Evolutionary conservation across 73 alveolate species (phyloP).

Genomic region (Uronychia binucleata): DNA sequence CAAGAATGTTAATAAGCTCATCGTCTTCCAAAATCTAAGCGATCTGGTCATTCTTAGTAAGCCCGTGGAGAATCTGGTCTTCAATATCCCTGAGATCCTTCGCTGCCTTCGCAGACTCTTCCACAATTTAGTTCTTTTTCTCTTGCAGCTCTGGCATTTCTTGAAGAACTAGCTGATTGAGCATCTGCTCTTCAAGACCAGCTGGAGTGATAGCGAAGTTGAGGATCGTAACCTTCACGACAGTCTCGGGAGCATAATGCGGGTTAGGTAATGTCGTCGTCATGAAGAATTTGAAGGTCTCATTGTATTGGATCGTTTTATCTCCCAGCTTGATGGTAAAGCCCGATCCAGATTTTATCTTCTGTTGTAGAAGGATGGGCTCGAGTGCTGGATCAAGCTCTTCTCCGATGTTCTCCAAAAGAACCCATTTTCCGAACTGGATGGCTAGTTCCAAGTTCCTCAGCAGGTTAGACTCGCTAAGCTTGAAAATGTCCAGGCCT

Average conservation of each 20-base stretch:
- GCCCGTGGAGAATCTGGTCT: conserved; percentile 89
- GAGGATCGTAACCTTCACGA: conserved; percentile 98
- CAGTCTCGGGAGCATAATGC: conserved; percentile 98
- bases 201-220: conserved; percentile 99
- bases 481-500: not conserved
- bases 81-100: conserved; percentile 91
- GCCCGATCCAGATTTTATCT: conserved; percentile 30
- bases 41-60: conserved; percentile 82
- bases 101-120: conserved; percentile 84
- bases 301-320: conserved; percentile 94
- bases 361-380: conserved; percentile 91
- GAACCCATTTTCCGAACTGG: conserved; percentile 43
- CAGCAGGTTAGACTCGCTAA: conserved; percentile 27
- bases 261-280: conserved; percentile 99
- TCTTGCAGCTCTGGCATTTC: conserved; percentile 92
- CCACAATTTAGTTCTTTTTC: conserved; percentile 81
- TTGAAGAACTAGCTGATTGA: conserved; percentile 82
- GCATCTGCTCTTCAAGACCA: conserved; percentile 99
- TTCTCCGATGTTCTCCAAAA: conserved; percentile 97
- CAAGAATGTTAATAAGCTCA: conserved; percentile 88
- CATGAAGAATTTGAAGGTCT: conserved; percentile 94
- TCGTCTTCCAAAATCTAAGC: conserved; percentile 92
- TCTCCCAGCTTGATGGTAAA: conserved; percentile 79
- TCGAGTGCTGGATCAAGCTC: conserved; percentile 99
- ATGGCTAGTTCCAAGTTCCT: conserved; percentile 53